phyloP scores from a whole-genome alignment of 108 stramenopile genomes.

The Schizochytrium sp. region DNA sequence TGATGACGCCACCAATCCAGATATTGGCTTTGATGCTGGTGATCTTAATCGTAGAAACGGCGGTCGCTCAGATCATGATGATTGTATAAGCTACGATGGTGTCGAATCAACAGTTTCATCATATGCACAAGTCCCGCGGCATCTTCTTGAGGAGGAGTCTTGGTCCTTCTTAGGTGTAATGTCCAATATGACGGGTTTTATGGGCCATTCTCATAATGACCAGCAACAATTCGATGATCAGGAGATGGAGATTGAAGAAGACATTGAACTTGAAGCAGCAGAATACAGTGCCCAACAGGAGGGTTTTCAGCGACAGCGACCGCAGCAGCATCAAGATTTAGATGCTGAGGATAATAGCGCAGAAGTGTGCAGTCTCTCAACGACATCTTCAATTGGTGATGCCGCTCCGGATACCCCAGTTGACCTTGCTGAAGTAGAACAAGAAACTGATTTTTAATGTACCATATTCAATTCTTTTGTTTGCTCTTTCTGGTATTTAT shows the following conservation, averaged over 20 bases:
- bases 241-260: too few relatives aligned
- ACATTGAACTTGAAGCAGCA: too few relatives aligned
- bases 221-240: too few relatives aligned
- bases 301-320: too few relatives aligned
- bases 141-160: background rate
- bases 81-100: conserved; percentile 15
- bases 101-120: conserved; percentile 24
- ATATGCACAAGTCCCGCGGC: conserved; percentile 5
- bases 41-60: background rate
- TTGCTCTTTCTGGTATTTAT: background rate
- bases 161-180: background rate
- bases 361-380: background rate
- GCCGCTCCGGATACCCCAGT: background rate
- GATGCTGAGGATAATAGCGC: background rate
- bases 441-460: background rate
- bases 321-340: too few relatives aligned
- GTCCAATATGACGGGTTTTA: background rate
- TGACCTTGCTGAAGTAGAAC: background rate
- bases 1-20: background rate
- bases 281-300: too few relatives aligned
- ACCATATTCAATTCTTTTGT: background rate
- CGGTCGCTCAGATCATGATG: background rate
- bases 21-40: background rate
- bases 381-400: background rate
- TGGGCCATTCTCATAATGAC: background rate